Evolutionary conservation across 1,284 basidiomycete genomes (phyloP).

Genomic region (Butyriboletus appendiculatus): DNA sequence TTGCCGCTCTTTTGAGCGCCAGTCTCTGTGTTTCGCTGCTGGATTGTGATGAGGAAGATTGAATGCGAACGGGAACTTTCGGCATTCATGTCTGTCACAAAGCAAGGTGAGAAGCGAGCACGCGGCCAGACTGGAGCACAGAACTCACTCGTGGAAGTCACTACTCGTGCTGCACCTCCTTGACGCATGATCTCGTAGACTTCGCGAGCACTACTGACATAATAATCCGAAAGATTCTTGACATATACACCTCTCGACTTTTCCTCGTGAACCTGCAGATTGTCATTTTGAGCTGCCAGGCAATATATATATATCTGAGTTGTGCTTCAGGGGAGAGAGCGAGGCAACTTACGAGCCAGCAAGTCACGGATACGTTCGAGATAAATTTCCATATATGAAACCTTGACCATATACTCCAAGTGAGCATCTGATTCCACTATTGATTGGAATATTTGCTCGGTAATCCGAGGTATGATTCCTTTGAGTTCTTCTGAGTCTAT

Average conservation of each 20-base stretch:
- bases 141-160: slow-evolving; percentile 90
- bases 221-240: slow-evolving; percentile 97
- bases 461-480: slow-evolving; percentile 98
- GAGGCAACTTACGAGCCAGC: slow-evolving; percentile 78
- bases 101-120: slow-evolving; percentile 10
- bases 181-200: slow-evolving; percentile 99
- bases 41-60: slow-evolving; percentile 97
- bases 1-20: slow-evolving; percentile 97
- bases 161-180: slow-evolving; percentile 88
- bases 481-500: slow-evolving; percentile 92
- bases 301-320: no score
- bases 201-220: slow-evolving; percentile 94
- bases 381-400: slow-evolving; percentile 99
- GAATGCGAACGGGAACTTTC: slow-evolving; percentile 99
- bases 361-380: slow-evolving; percentile 96
- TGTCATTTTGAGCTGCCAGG: slow-evolving; percentile 90
- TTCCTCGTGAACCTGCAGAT: slow-evolving; percentile 98
- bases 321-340: background rate
- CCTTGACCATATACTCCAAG: slow-evolving; percentile 98
- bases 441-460: slow-evolving; percentile 98
- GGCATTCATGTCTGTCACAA: slow-evolving; percentile 95
- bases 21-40: slow-evolving; percentile 94
- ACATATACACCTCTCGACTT: slow-evolving; percentile 98
- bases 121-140: background rate
- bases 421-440: slow-evolving; percentile 95